Evolutionary conservation across 2,329 filamentous ascomycete genomes (phyloP), one percentile per base, ranked within the genome.

Genomic region (Pleochaeta shiraiana): DNA sequence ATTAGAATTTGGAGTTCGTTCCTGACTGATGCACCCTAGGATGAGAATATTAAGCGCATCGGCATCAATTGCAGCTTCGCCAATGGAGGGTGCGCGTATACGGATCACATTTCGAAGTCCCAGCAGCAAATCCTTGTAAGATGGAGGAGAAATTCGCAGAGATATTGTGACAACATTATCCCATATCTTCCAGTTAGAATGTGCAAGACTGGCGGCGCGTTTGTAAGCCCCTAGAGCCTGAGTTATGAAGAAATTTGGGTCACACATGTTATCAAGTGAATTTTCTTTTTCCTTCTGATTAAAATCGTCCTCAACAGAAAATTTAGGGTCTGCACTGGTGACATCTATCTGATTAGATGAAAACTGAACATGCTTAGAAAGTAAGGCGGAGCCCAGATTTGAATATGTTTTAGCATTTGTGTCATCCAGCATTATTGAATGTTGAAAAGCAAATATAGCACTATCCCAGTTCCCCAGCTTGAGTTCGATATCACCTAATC

Each of bases 331-430:
- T 0, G 78, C 59, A 43, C 69, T 57, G 2, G n/a, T 43, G n/a
- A 14, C 14, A 2, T 43, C n/a, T n/a, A n/a, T n/a, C 39, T 43
- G 39, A 43, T 3, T 19, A 19, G 16, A 19, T 16, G 16, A 9
- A 53, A 71, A 74, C 69, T 83, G 80, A 53, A 76, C 79, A 74
- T 81, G 90, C 67, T 87, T 77, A 66, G 84, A 86, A 68, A 88
- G 82, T 1, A 97, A 79, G 0, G 92, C 86, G 1, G 87, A 90
- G 0, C 91, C 93, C 26, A 98, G 80, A 72, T 98, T 98, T 70
- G 88, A 95, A 90, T 93, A 98, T 0, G 89, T 90, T 71, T 95
- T 84, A 0, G 91, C 92, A 71, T 96, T 91, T 63, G 86, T 85
- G 30, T 95, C 91, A 60, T 95, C 93, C 12, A 88, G 80, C 68